These are phyloP conservation scores for Fusarium sp. DNA, from an alignment of 2,329 filamentous ascomycete species.

Conservation along the genomic window DNA sequence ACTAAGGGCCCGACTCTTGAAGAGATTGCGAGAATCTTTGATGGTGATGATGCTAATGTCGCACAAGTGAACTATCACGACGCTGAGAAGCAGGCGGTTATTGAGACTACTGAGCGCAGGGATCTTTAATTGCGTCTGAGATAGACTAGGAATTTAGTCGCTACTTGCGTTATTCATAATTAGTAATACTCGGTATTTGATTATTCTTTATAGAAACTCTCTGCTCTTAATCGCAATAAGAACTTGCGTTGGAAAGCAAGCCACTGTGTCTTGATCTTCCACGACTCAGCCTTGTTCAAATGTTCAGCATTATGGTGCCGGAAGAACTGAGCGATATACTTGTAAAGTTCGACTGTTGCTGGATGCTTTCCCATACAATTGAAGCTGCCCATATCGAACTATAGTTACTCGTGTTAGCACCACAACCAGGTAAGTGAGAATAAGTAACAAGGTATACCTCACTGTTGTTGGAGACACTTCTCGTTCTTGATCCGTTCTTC, in stretches of 20 bases:
- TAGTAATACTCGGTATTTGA: neutral
- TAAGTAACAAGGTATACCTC: too few relatives aligned
- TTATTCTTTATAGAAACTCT: neutral
- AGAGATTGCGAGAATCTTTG: slow-evolving; percentile 74
- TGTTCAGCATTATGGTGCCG: slow-evolving; percentile 15
- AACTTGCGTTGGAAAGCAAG: slow-evolving; percentile 14
- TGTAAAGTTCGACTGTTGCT: slow-evolving; percentile 23
- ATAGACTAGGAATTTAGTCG: neutral
- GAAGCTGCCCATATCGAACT: slow-evolving; percentile 34
- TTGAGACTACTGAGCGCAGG: slow-evolving; percentile 13
- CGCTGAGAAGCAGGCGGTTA: slow-evolving; percentile 21
- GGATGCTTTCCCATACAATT: slow-evolving; percentile 26
- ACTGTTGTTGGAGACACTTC: too few relatives aligned
- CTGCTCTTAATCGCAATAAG: neutral
- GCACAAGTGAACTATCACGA: slow-evolving; percentile 9
- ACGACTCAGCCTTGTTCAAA: neutral
- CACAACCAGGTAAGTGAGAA: too few relatives aligned
- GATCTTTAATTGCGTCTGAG: neutral
- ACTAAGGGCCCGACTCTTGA: slow-evolving; percentile 80
- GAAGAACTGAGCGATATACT: slow-evolving; percentile 31
- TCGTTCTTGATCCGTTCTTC: slow-evolving; percentile 17
- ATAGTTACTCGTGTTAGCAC: neutral
- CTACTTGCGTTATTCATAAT: fast-evolving
- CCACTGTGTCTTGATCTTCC: slow-evolving; percentile 15
- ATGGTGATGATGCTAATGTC: slow-evolving; percentile 68